Percentiles rank a stretch among this genome's conserved stretches.
phyloP scores from a whole-genome alignment of 345 rosid genomes.

The Abelmoschus esculentus region DNA sequence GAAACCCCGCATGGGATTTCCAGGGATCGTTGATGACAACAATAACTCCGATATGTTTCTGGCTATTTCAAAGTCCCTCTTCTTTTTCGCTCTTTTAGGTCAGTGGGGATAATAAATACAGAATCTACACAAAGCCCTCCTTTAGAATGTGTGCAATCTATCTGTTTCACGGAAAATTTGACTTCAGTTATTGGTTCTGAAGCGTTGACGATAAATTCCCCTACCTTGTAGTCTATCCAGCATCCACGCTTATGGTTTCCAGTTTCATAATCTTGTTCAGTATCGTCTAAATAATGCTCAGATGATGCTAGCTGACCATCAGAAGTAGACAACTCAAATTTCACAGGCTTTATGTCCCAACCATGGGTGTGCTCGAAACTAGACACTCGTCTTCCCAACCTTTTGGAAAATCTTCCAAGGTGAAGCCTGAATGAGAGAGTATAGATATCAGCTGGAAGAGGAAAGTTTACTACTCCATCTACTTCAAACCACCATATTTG shows the following conservation, averaged over 20 bases:
- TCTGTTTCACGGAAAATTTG: slow-evolving; percentile 86
- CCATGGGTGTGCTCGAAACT: slow-evolving; percentile 71
- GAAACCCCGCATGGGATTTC: slow-evolving; percentile 19
- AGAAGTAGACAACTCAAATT: slow-evolving; percentile 51
- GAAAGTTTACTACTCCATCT: slow-evolving; percentile 72
- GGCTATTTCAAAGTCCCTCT: slow-evolving; percentile 40
- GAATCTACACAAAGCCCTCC: slow-evolving; percentile 93
- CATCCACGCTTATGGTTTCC: slow-evolving; percentile 80
- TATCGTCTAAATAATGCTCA: slow-evolving; percentile 53
- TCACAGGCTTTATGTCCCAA: slow-evolving; percentile 78
- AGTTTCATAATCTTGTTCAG: slow-evolving; percentile 37
- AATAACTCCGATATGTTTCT: slow-evolving; percentile 6
- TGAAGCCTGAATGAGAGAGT: slow-evolving; percentile 76
- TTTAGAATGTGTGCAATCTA: slow-evolving; percentile 91
- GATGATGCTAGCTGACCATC: slow-evolving; percentile 63
- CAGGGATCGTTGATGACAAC: slow-evolving; percentile 12
- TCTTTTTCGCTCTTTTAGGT: slow-evolving; percentile 47
- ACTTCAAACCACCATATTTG: slow-evolving; percentile 98
- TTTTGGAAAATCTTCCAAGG: slow-evolving; percentile 67
- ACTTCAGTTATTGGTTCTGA: slow-evolving; percentile 62
- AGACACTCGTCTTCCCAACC: slow-evolving; percentile 69
- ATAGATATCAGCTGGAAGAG: slow-evolving; percentile 76
- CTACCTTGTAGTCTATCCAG: slow-evolving; percentile 85
- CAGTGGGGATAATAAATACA: slow-evolving; percentile 73
- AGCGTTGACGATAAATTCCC: slow-evolving; percentile 59